Evolutionary conservation across 495 filamentous ascomycete genomes (phyloP).

Genomic region (Rhypophila decipiens): DNA sequence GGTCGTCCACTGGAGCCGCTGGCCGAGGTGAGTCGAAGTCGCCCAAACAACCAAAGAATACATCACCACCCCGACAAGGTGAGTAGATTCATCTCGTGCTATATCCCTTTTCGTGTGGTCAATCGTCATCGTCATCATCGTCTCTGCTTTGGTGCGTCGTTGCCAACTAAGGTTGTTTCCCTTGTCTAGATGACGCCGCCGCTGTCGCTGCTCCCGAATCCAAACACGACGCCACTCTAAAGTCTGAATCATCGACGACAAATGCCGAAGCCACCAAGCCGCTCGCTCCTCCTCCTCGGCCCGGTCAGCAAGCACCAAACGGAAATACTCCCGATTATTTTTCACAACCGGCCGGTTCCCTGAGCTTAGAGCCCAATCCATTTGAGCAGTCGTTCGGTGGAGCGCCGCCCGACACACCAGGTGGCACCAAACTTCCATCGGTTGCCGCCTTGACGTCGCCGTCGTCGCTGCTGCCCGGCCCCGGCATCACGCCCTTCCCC

Average conservation of each 20-base stretch:
- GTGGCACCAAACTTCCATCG: conserved; percentile 82
- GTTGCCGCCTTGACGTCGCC: conserved; percentile 91
- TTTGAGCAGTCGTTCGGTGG: conserved; percentile 88
- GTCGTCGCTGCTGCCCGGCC: conserved; percentile 66
- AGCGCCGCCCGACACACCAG: conserved; percentile 69
- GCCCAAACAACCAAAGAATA: conserved; percentile 27
- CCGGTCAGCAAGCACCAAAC: conserved; percentile 42
- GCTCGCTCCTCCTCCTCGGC: conserved; percentile 76
- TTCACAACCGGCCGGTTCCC: conserved; percentile 50
- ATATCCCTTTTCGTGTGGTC: conserved; percentile 1
- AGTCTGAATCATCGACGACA: conserved; percentile 28
- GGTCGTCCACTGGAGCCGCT: conserved; percentile 26
- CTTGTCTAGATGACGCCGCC: no score
- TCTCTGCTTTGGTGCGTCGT: conserved; percentile 8
- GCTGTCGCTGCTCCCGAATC: conserved; percentile 24
- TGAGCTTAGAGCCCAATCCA: conserved; percentile 83
- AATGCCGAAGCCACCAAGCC: conserved; percentile 46
- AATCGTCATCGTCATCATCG: conserved; percentile 4
- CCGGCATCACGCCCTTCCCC: conserved; percentile 60
- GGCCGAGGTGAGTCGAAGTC: conserved; percentile 31
- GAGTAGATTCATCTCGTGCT: conserved; percentile 9
- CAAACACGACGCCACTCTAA: conserved; percentile 30
- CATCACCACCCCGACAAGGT: conserved; percentile 29
- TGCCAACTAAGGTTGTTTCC: conserved; percentile 16
- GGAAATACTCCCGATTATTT: conserved; percentile 72